phyloP scores from a whole-genome alignment of 2,329 filamentous ascomycete species.

The Diaporthe humulicola region DNA sequence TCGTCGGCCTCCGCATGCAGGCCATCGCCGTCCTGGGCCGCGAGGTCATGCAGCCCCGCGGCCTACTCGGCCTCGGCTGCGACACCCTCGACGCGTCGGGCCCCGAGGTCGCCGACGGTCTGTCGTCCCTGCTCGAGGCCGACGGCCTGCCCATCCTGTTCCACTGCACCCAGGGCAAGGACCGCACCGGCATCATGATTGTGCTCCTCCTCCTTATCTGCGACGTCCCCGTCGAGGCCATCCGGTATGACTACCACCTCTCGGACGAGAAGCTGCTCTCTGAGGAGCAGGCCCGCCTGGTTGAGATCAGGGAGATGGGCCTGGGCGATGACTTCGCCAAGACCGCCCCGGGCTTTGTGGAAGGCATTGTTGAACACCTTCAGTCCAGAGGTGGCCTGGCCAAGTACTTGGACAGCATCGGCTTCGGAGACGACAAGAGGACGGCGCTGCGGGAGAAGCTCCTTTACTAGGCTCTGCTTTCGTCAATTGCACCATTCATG shows the following conservation, averaged over 20 bases:
- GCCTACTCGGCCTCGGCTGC: slow-evolving; percentile 77
- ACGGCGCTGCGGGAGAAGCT: slow-evolving; percentile 56
- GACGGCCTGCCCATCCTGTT: slow-evolving; percentile 74
- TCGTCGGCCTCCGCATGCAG: slow-evolving; percentile 75
- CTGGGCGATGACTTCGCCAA: slow-evolving; percentile 80
- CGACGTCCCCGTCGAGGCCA: slow-evolving; percentile 67
- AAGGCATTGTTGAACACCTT: slow-evolving; percentile 69
- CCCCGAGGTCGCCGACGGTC: slow-evolving; percentile 64
- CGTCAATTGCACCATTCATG: neutral
- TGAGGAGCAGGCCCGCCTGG: slow-evolving; percentile 73
- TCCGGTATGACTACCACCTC: slow-evolving; percentile 79
- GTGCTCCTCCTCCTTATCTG: slow-evolving; percentile 77
- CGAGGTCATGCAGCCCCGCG: slow-evolving; percentile 79
- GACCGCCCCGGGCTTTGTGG: slow-evolving; percentile 76
- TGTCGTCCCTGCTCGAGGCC: slow-evolving; percentile 40
- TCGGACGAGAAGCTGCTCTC: slow-evolving; percentile 71
- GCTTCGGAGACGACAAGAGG: slow-evolving; percentile 63
- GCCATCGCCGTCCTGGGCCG: slow-evolving; percentile 78
- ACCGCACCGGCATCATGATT: slow-evolving; percentile 81
- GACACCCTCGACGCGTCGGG: slow-evolving; percentile 79
- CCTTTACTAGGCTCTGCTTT: slow-evolving; percentile 51
- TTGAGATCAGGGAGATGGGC: slow-evolving; percentile 79
- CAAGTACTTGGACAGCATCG: slow-evolving; percentile 74
- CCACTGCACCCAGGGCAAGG: slow-evolving; percentile 92
- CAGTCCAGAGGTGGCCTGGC: slow-evolving; percentile 71